Conservation (phyloP, 2,329 filamentous ascomycete genomes). For the Phyllosticta citriasiana region DNA sequence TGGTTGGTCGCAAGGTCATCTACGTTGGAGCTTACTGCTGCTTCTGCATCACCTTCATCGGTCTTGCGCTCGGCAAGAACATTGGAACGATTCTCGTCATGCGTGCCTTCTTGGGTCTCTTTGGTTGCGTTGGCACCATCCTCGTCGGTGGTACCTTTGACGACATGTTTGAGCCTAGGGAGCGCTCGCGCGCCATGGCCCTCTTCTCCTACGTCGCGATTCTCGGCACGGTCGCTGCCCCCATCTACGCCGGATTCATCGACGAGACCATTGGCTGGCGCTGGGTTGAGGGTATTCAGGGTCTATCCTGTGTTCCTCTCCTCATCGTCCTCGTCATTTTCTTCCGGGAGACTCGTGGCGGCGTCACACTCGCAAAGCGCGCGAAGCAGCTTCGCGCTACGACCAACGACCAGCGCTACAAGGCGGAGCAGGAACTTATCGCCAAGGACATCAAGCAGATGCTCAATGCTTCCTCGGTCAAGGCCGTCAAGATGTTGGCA, state of each 20-base stretch:
- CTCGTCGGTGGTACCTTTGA: conserved; percentile 41
- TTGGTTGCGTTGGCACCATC: conserved; percentile 42
- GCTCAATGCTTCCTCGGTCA: conserved; percentile 41
- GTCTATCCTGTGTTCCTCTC: conserved; percentile 41
- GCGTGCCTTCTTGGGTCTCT: conserved; percentile 38
- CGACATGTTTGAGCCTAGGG: conserved; percentile 39
- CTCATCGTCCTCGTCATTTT: conserved; percentile 34
- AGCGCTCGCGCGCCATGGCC: conserved; percentile 39
- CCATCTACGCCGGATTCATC: conserved; percentile 46
- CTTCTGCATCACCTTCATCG: conserved; percentile 40
- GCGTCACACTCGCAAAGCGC: conserved; percentile 39
- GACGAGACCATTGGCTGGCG: conserved; percentile 44
- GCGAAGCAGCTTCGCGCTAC: conserved; percentile 37
- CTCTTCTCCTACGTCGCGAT: conserved; percentile 41
- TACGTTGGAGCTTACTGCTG: conserved; percentile 37
- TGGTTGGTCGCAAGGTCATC: conserved; percentile 38
- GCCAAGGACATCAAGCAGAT: conserved; percentile 38
- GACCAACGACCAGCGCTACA: conserved; percentile 41
- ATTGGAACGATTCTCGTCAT: conserved; percentile 40
- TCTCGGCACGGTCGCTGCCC: conserved; percentile 42
- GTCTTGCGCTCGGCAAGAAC: conserved; percentile 38
- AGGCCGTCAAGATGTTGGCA: conserved; percentile 40
- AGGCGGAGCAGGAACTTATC: conserved; percentile 42
- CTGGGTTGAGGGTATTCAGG: conserved; percentile 45
- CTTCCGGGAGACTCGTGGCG: conserved; percentile 39